Percentiles rank a stretch among this genome's conserved stretches.
These are phyloP conservation scores for Crotalaria pallida DNA, from an alignment of 306 rosid genomes.

Conservation along the genomic window DNA sequence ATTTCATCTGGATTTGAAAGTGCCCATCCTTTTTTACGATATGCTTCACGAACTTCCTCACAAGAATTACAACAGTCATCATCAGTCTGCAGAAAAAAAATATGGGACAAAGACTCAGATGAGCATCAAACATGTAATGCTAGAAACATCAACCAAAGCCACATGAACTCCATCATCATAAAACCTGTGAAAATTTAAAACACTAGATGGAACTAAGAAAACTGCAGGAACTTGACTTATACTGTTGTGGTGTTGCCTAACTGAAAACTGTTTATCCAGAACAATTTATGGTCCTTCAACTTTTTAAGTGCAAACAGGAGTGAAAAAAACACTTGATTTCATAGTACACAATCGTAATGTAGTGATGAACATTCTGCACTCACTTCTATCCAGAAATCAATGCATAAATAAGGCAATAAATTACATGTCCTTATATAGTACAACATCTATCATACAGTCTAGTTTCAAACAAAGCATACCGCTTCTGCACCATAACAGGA, in stretches of 20 bases:
- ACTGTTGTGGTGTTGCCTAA: not conserved
- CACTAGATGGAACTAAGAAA: not conserved
- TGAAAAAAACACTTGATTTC: not conserved
- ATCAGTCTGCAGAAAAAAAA: conserved; percentile 51
- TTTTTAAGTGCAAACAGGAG: not conserved
- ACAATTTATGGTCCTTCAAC: not conserved
- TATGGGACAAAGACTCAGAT: not conserved
- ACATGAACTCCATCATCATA: not conserved
- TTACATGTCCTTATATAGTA: conserved; percentile 1
- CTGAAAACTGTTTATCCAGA: not conserved
- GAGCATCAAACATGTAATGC: not conserved
- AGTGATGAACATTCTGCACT: conserved; percentile 1
- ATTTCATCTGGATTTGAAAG: conserved; percentile 86
- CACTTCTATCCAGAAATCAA: not conserved
- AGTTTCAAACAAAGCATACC: conserved; percentile 45
- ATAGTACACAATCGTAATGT: not conserved
- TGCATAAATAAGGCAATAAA: not conserved
- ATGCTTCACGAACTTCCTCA: conserved; percentile 98
- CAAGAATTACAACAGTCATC: conserved; percentile 91
- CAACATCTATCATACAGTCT: not conserved
- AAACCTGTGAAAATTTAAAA: not conserved
- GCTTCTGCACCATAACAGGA: conserved; percentile 92
- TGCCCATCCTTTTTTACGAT: conserved; percentile 93
- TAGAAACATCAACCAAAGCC: not conserved
- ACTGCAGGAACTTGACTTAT: conserved; percentile 3